Evolutionary conservation across 2,329 filamentous ascomycete species (phyloP), one percentile per base, ranked within the genome.

Genomic region (Alternaria brassicicola): DNA sequence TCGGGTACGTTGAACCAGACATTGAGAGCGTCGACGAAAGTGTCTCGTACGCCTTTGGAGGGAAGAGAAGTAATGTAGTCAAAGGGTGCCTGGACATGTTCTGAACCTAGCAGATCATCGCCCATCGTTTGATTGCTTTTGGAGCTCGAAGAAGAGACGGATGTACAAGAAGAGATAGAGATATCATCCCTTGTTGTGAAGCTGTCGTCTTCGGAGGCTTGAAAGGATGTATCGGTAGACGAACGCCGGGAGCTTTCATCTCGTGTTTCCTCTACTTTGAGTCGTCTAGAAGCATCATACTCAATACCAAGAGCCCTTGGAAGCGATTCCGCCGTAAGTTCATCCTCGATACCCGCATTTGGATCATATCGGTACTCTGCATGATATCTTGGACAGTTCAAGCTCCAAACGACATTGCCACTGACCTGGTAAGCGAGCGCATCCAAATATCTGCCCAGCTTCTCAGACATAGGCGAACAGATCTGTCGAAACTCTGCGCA

Each of bases 361-460:
- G 52, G 33, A 2, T 48, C 33, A 13, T 54, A 54, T 41, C 74
- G 3, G 76, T 77, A 2, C 12, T 21, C 19, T 12, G 33, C 17
- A 41, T 45, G 36, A 52, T 64, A 45, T 36, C 58, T 17, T 9
- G 42, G 51, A 38, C 41, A 35, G 7, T 39, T 47, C 39, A 55
- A 17, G 28, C 36, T 55, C 52, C 45, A 55, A 31, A 55, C 45
- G 10, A 43, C 10, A 7, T 49, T 49, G 12, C 52, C 45, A 7
- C 35, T 35, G 4, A 55, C 5, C 36, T 30, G 21, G n/a, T 36
- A 49, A 8, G 28, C 26, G 12, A 55, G 21, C 21, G 28, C 45
- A 12, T 55, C 28, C 7, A 55, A n/a, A 36, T 55, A 19, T 6
- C 10, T 43, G 3, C 26, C 28, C 10, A 55, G 3, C 7, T 55